phyloP scores from a whole-genome alignment of 805 yeast species.

The Candida jianshihensis region DNA sequence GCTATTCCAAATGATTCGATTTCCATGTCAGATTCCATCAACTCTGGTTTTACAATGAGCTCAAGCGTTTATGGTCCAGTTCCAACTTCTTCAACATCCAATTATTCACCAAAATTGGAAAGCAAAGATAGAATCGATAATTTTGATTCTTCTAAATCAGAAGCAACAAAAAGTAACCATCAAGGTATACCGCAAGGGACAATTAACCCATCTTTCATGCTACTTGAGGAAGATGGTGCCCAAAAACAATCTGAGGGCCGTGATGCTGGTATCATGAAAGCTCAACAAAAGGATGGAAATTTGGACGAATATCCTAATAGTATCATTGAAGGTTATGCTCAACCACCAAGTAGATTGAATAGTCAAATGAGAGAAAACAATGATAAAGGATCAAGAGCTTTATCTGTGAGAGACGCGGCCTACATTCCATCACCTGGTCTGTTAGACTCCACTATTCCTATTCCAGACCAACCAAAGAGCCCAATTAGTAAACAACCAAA shows the following conservation, averaged over 20 bases:
- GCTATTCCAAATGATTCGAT: constrained; percentile 4
- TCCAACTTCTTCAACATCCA: constrained; percentile 5
- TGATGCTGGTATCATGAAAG: neutral
- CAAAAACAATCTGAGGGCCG: neutral
- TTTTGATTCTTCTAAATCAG: too few relatives aligned
- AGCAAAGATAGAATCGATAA: neutral
- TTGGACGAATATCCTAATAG: constrained; percentile 19
- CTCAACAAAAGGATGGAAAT: too few relatives aligned
- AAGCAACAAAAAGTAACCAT: too few relatives aligned
- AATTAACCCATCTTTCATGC: too few relatives aligned
- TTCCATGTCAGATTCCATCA: neutral
- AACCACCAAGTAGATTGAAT: constrained; percentile 1
- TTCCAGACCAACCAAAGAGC: constrained; percentile 15
- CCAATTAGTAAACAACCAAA: constrained; percentile 6
- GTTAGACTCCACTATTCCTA: constrained; percentile 10
- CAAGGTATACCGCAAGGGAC: too few relatives aligned
- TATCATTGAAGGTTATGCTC: constrained; percentile 17
- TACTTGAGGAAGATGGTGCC: too few relatives aligned
- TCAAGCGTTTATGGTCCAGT: constrained; percentile 19
- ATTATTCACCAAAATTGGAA: neutral
- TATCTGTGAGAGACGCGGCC: constrained; percentile 8
- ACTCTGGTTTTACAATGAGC: constrained; percentile 5
- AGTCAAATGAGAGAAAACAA: constrained; percentile 3
- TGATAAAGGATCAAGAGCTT: neutral
- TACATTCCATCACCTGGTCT: constrained; percentile 17